Evolutionary conservation across 768 basidiomycete species (phyloP), one percentile per base, ranked within the genome.

Genomic region (Butyriboletus loyo): DNA sequence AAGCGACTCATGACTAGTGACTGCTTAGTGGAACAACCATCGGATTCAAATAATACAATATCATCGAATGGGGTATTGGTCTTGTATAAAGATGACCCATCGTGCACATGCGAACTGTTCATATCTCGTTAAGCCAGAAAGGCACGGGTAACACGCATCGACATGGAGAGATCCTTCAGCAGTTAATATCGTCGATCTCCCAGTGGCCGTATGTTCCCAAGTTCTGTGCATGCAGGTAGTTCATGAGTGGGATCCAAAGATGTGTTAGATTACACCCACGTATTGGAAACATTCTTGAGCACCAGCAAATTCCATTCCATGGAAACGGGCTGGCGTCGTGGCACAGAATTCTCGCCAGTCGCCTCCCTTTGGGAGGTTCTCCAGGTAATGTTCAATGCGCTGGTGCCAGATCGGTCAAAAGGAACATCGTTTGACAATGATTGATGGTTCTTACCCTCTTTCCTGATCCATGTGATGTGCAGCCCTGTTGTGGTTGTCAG

Each of bases 321-420:
- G 46, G 47, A 72, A 70, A 17, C 40, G 53, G 7, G 47, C 56
- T 14, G 71, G 71, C 0, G 71, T 72, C 3, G 72, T 68, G 5
- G 69, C 69, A 28, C 69, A 72, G 38, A 73, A 70, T 14, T 64
- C 64, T 30, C 56, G 54, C 71, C 68, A 71, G 28, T 70, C 62
- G 5, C 61, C 57, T 19, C 57, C 62, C 10, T 14, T 11, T 4
- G 64, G 71, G 14, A 72, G 54, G 15, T 64, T 62, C 21, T 64
- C 60, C 9, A 72, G 46, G 36, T 37, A 21, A 4, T 37, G 36
- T 19, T 19, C 36, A 19, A 71, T 66, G 24, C 57, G 66, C 72
- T 72, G 31, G 22, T 28, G 11, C 5, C 21, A 6, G 10, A n/a
- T 50, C 2, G 1, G n/a, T 50, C 19, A 37, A 40, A 24, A n/a